Base-by-base conservation (phyloP, 768 basidiomycete species). In the Kwoniella mangroviensis region DNA sequence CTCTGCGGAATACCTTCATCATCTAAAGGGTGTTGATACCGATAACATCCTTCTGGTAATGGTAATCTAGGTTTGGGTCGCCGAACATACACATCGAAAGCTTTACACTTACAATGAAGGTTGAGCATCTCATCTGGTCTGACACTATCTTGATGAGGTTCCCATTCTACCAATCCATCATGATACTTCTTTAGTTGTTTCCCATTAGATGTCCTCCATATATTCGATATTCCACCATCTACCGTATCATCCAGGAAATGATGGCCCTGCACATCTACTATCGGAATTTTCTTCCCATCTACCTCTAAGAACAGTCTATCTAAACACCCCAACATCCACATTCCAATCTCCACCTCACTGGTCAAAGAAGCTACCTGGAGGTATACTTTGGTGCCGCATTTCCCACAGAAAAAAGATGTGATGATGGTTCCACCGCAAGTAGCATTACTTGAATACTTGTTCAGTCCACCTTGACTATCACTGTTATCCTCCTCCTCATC, bases 201-300 rank as follows among this genome's bases (percentile, higher is more conserved):
- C 7, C 58, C 58, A 26, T 45, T n/a, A 12, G 40, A 60, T 43
- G 40, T 60, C 19, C 12, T 60, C 58, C 58, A 60, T 60, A 60
- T 60, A 42, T 60, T 60, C 11, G 41, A 41, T 19, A 60, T 60
- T 17, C 58, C 58, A 12, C 58, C 58, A 22, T 60, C 58, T 17
- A 42, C 41, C 58, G 58, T 60, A 42, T 60, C 58, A 9, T 60
- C 58, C n/a, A 60, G 42, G 41, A 60, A 60, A 60, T 60, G 58
- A 60, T 60, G 58, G 3, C 58, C 58, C 21, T 41, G 41, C 19
- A 60, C 9, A 26, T 60, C 26, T 34, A 60, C 58, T 43, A 60
- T 42, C 3, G 34, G 41, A 22, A 49, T 19, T 49, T 49, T 19
- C 19, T 54, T 19, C 21, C 53, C 53, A 24, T 22, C 22, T 4